Conservation (phyloP, 2,329 filamentous ascomycete genomes). For the Curvularia hawaiiensis region DNA sequence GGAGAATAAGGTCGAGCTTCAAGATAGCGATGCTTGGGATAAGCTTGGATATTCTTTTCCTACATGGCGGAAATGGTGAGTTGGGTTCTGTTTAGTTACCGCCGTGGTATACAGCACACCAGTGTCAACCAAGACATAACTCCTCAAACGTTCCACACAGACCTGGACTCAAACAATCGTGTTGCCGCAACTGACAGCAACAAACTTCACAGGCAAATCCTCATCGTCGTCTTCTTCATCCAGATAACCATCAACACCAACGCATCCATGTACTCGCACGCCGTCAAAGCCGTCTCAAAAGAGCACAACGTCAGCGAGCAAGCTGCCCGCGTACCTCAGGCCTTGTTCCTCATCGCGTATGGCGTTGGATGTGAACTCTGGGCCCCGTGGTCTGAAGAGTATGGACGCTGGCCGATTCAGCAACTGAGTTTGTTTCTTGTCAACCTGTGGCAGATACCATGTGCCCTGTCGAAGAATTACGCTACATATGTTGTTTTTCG, state of each 20-base stretch:
- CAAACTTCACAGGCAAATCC: conserved; percentile 46
- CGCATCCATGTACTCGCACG: conserved; percentile 58
- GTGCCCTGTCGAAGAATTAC: conserved; percentile 51
- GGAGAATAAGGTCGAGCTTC: conserved; percentile 42
- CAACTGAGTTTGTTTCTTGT: conserved; percentile 59
- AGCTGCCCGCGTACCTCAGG: conserved; percentile 55
- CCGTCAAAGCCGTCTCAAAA: conserved; percentile 50
- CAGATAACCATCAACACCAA: conserved; percentile 62
- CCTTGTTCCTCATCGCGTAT: conserved; percentile 58
- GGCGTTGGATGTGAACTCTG: conserved; percentile 57
- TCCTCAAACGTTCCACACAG: neutral
- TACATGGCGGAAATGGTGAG: conserved; percentile 51
- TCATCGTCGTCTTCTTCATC: conserved; percentile 58
- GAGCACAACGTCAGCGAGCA: conserved; percentile 55
- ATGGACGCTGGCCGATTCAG: conserved; percentile 58
- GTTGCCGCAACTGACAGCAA: neutral
- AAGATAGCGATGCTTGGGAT: conserved; percentile 49
- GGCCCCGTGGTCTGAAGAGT: conserved; percentile 62
- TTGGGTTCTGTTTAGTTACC: conserved; percentile 25
- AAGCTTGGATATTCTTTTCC: conserved; percentile 54
- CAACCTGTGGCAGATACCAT: conserved; percentile 60
- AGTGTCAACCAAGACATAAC: neutral
- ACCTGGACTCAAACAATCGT: neutral
- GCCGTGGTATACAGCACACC: conserved; percentile 17
- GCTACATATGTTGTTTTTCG: conserved; percentile 52